Evolutionary conservation across 2,329 filamentous ascomycete species (phyloP).

Genomic region (Chrysosporium keratinophilum): DNA sequence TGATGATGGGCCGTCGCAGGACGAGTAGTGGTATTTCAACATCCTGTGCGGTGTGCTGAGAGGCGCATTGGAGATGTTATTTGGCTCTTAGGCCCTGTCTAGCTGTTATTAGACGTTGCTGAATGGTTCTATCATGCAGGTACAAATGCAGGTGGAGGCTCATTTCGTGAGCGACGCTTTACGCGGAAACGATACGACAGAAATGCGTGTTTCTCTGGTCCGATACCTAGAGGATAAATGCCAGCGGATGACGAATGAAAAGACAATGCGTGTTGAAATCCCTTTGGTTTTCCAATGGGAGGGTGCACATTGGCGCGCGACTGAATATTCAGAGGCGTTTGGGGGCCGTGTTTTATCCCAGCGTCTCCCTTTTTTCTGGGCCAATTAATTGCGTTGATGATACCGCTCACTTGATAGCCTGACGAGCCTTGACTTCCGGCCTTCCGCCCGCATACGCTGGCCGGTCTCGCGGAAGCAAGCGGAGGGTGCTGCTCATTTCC

Average conservation of each 20-base stretch:
- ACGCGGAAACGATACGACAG: slow-evolving; percentile 87
- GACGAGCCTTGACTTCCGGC: not conserved
- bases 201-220: slow-evolving; percentile 88
- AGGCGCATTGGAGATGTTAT: slow-evolving; percentile 89
- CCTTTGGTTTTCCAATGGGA: not conserved
- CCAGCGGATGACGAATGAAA: slow-evolving; percentile 84
- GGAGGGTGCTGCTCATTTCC: not conserved
- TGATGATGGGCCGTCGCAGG: slow-evolving; percentile 88
- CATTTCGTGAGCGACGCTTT: slow-evolving; percentile 92
- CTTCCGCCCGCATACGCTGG: not conserved
- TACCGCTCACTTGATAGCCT: not conserved
- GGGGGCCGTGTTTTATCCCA: slow-evolving; percentile 5
- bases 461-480: not conserved
- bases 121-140: slow-evolving; percentile 33
- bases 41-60: slow-evolving; percentile 88
- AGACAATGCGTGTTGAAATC: not conserved
- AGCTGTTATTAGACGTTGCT: not conserved
- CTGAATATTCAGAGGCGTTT: slow-evolving; percentile 1
- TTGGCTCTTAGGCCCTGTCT: slow-evolving; percentile 13
- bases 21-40: slow-evolving; percentile 97
- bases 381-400: not conserved
- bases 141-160: slow-evolving; percentile 95
- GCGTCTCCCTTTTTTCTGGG: slow-evolving; percentile 1
- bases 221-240: slow-evolving; percentile 94
- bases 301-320: not conserved